phyloP scores from a whole-genome alignment of 1,284 basidiomycete species.

The Melanopsichium pennsylvanicum region DNA sequence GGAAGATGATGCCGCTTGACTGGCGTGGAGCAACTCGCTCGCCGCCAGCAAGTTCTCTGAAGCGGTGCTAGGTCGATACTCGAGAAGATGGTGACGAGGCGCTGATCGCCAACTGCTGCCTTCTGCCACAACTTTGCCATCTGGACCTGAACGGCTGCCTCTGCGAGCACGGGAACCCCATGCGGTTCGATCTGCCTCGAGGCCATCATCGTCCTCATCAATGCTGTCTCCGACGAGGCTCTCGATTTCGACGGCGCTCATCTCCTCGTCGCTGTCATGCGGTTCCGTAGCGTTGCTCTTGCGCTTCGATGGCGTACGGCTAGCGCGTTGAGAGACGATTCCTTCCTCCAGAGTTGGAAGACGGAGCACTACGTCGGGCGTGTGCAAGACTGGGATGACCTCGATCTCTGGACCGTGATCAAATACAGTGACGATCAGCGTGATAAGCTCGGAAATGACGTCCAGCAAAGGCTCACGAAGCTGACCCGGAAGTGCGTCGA shows the following conservation, averaged over 20 bases:
- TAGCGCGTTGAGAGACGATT: slow-evolving; percentile 8
- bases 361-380: slow-evolving; percentile 72
- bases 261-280: slow-evolving; percentile 42
- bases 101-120: slow-evolving; percentile 19
- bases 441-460: slow-evolving; percentile 79
- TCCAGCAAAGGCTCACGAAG: slow-evolving; percentile 77
- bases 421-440: slow-evolving; percentile 84
- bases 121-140: slow-evolving; percentile 11
- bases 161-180: slow-evolving; percentile 18
- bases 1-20: slow-evolving; percentile 1
- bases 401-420: slow-evolving; percentile 83
- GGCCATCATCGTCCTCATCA: slow-evolving; percentile 22
- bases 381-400: slow-evolving; percentile 69
- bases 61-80: not conserved
- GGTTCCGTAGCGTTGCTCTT: slow-evolving; percentile 19
- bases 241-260: slow-evolving; percentile 44
- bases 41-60: slow-evolving; percentile 5
- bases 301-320: slow-evolving; percentile 33
- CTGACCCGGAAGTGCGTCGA: slow-evolving; percentile 65
- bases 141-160: slow-evolving; percentile 14
- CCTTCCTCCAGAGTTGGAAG: slow-evolving; percentile 67
- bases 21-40: slow-evolving; percentile 7
- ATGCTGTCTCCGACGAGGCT: slow-evolving; percentile 37
- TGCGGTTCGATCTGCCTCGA: slow-evolving; percentile 4
- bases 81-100: slow-evolving; percentile 3